Evolutionary conservation across 495 filamentous ascomycete species (phyloP).

Genomic region (Penicillium simplicissimum): DNA sequence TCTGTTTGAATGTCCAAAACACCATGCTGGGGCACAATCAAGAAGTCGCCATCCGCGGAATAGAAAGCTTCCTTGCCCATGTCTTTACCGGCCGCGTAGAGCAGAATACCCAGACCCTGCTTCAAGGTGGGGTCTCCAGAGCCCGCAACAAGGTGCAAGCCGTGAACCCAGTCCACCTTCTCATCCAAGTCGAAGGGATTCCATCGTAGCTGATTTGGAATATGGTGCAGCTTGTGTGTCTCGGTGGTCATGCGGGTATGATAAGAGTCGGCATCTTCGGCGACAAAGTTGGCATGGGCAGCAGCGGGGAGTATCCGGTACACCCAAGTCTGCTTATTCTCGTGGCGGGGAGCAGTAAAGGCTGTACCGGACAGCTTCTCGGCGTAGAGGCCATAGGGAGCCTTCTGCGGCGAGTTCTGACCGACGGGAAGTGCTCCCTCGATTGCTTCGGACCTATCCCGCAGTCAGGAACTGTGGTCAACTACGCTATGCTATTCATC

Average conservation of each 20-base stretch:
- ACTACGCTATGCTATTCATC: background rate
- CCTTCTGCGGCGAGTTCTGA: conserved; percentile 87
- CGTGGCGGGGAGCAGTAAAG: conserved; percentile 85
- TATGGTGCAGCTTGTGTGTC: conserved; percentile 57
- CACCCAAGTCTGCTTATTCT: conserved; percentile 93
- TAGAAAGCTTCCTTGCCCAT: conserved; percentile 83
- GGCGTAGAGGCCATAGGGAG: conserved; percentile 78
- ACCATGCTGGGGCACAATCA: conserved; percentile 84
- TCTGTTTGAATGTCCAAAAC: conserved; percentile 85
- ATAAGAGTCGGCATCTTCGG: conserved; percentile 53
- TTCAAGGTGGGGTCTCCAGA: conserved; percentile 84
- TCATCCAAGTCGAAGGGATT: conserved; percentile 80
- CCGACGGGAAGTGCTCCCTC: conserved; percentile 63
- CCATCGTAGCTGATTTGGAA: conserved; percentile 91
- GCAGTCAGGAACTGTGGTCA: background rate
- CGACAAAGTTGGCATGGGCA: conserved; percentile 72
- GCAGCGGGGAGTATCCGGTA: conserved; percentile 86
- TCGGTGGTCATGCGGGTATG: conserved; percentile 52
- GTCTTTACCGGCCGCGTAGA: conserved; percentile 78
- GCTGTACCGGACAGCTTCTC: conserved; percentile 94
- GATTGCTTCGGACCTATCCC: conserved; percentile 50
- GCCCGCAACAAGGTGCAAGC: conserved; percentile 74
- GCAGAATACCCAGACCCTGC: conserved; percentile 75
- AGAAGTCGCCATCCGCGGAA: conserved; percentile 85
- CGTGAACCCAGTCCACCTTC: conserved; percentile 75